A percentile compares a stretch with the other conserved stretches of the same genome.
Evolutionary conservation across 176 grass and related monocot species (phyloP).

Genomic region (Luzula sylvatica): DNA sequence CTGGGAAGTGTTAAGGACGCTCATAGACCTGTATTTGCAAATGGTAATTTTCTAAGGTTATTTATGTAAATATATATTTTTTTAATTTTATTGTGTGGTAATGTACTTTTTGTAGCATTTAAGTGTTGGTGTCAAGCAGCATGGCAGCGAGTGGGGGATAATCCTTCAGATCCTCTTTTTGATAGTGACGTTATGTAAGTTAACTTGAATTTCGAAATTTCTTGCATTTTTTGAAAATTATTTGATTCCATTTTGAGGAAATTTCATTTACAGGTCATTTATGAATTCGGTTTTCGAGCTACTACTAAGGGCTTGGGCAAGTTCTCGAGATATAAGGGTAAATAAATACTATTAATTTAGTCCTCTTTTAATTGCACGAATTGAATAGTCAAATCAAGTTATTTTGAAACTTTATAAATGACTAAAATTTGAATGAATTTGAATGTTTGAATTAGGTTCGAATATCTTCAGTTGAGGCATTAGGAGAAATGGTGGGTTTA

Average conservation of each 20-base stretch:
- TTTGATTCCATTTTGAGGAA: not conserved
- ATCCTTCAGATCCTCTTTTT: conserved; percentile 50
- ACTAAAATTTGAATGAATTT: not conserved
- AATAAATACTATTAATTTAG: not conserved
- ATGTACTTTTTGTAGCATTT: conserved; percentile 45
- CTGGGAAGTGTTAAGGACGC: conserved; percentile 79
- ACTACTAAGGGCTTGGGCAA: conserved; percentile 78
- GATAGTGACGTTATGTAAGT: conserved; percentile 94
- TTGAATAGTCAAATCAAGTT: too few species aligned
- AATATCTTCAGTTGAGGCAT: conserved; percentile 76
- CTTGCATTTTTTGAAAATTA: too few species aligned
- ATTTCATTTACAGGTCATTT: conserved; percentile 60
- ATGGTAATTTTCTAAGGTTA: conserved; percentile 52
- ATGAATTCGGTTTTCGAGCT: conserved; percentile 99
- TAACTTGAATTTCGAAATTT: not conserved
- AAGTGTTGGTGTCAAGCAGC: conserved; percentile 98
- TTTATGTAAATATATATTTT: conserved; percentile 4
- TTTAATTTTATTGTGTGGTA: conserved; percentile 6
- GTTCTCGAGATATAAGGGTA: conserved; percentile 86
- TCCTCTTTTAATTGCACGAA: too few species aligned
- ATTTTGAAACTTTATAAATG: too few species aligned
- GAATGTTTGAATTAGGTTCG: conserved; percentile 46
- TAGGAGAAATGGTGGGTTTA: conserved; percentile 97
- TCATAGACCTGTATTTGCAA: conserved; percentile 82
- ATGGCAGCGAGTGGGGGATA: conserved; percentile 71